Base-by-base conservation (phyloP, 768 basidiomycete genomes). In the Filobasidium floriforme region DNA sequence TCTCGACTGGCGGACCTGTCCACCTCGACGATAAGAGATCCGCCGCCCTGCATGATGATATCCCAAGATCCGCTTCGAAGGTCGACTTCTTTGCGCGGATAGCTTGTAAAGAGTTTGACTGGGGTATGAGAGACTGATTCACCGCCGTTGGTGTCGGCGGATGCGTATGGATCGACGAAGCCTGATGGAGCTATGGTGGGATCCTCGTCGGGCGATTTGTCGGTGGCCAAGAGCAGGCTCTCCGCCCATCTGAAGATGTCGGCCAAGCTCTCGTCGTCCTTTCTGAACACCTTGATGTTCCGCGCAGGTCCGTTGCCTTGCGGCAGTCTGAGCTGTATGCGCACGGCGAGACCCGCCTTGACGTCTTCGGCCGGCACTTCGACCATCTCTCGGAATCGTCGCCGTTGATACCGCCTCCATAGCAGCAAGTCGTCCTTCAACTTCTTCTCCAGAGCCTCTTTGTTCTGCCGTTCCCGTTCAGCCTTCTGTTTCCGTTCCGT, bases 371-470 rank as follows among this genome's bases (percentile, higher is more conserved):
- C 41, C 18, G 71, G 61, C 49, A 65, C 62, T 65, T 65, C 65
- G 14, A 24, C 46, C n/a, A 18, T 60, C 1, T 59, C 49, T 15
- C 83, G 77, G 18, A 89, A 73, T 54, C 79, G 80, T 49, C 80
- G 80, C 61, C 85, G 80, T 67, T 82, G 83, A 83, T 86, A 88
- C 29, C 82, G 75, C 54, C 88, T 79, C 85, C 88, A 89, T n/a
- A 72, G 51, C 40, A 61, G 44, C 43, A 62, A 62, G 52, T 69
- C 72, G 28, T 69, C 68, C 59, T 62, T 54, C 55, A 24, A n/a
- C 29, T 41, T 62, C 49, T 60, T 62, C 18, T 28, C 68, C 69
- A 68, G 69, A 74, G 67, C 43, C 54, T 60, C 41, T 26, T 72
- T 63, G 72, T 68, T 46, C 59, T 66, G 68, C 66, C 60, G n/a